Conservation (phyloP, 2,329 filamentous ascomycete species). For the Epichloe sp. region DNA sequence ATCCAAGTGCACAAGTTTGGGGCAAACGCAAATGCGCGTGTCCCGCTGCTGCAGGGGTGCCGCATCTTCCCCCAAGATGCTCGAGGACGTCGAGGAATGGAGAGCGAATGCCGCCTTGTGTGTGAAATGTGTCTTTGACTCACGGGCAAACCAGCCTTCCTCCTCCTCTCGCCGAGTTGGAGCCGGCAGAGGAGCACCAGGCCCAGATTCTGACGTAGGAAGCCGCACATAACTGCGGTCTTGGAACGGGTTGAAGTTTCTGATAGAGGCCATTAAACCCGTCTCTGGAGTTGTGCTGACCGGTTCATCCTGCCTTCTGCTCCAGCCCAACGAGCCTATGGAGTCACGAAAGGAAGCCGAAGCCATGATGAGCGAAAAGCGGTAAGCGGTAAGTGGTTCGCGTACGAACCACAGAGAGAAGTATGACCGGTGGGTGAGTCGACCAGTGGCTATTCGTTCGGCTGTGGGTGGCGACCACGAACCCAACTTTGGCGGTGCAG, state of each 20-base stretch:
- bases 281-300: slow-evolving; percentile 57
- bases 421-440: background rate
- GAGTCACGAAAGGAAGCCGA: slow-evolving; percentile 84
- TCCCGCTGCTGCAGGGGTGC: slow-evolving; percentile 32
- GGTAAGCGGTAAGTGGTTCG: background rate
- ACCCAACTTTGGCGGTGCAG: background rate
- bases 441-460: background rate
- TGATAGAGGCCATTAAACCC: slow-evolving; percentile 67
- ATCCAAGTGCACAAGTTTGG: slow-evolving; percentile 17
- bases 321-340: slow-evolving; percentile 91
- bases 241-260: slow-evolving; percentile 78
- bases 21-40: slow-evolving; percentile 28
- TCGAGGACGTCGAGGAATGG: slow-evolving; percentile 9
- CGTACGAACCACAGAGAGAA: background rate
- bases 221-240: slow-evolving; percentile 80
- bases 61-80: slow-evolving; percentile 12
- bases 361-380: slow-evolving; percentile 46
- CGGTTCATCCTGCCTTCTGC: slow-evolving; percentile 69
- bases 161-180: slow-evolving; percentile 81
- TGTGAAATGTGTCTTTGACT: slow-evolving; percentile 33
- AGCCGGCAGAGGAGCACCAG: slow-evolving; percentile 77
- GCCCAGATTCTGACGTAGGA: slow-evolving; percentile 61
- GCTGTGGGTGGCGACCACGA: slow-evolving; percentile 1
- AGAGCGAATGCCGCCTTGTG: background rate
- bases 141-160: slow-evolving; percentile 89